Evolutionary conservation across 768 basidiomycete species (phyloP).

Genomic region (Podaxis sp.): DNA sequence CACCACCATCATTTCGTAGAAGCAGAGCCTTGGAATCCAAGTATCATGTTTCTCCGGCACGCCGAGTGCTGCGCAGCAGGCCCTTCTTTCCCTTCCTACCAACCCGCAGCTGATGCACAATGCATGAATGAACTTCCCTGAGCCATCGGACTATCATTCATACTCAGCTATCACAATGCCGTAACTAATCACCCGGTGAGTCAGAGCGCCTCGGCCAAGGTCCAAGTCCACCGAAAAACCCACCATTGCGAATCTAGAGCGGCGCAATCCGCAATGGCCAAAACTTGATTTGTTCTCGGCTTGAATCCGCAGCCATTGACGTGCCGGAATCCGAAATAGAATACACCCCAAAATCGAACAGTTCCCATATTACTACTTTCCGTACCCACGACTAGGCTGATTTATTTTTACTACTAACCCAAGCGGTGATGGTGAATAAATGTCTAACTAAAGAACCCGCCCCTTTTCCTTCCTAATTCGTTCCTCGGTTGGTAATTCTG

Average conservation of each 20-base stretch:
- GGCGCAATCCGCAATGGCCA: neutral
- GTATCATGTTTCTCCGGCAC: too few species aligned
- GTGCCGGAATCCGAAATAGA: neutral
- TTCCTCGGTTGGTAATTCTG: neutral
- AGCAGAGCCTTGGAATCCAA: too few species aligned
- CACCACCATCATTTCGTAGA: too few species aligned
- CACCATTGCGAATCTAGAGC: neutral
- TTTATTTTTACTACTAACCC: neutral
- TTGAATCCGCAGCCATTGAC: neutral
- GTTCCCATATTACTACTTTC: neutral
- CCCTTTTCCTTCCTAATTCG: neutral
- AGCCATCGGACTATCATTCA: too few species aligned
- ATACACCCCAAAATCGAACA: neutral
- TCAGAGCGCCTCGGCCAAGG: neutral
- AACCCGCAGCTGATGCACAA: too few species aligned
- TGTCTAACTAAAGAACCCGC: neutral
- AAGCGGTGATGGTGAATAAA: neutral
- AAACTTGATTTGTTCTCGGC: neutral
- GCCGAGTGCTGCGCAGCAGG: too few species aligned
- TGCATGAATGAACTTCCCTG: too few species aligned
- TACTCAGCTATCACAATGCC: too few species aligned
- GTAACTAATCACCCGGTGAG: neutral
- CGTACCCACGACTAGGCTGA: neutral
- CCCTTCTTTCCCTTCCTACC: too few species aligned
- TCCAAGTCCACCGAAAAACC: neutral